Conservation (phyloP, 192 early-diverging fungal genomes). For the Gaertneriomyces semiglobifer region DNA sequence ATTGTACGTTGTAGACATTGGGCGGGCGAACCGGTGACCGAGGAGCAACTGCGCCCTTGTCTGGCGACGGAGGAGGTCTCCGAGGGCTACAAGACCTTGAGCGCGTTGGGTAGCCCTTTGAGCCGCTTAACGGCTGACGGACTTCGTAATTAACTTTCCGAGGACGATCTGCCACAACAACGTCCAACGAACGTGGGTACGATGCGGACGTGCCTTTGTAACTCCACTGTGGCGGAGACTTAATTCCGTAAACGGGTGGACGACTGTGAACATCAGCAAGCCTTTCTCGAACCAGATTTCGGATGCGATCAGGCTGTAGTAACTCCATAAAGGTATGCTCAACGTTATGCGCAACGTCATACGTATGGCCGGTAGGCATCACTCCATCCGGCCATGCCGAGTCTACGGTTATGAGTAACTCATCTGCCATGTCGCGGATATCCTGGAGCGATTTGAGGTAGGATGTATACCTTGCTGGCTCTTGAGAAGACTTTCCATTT, state of each 20-base stretch:
- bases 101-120: not conserved
- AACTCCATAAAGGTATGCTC: too few species aligned
- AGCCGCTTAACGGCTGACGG: not conserved
- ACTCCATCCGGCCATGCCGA: not conserved
- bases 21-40: constrained; percentile 7
- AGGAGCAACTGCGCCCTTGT: not conserved
- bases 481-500: not conserved
- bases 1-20: constrained; percentile 22
- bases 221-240: too few species aligned
- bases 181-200: too few species aligned
- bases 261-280: too few species aligned
- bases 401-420: not conserved
- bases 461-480: not conserved
- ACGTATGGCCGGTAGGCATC: not conserved
- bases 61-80: not conserved
- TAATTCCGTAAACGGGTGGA: too few species aligned
- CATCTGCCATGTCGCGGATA: not conserved
- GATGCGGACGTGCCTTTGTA: too few species aligned
- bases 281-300: too few species aligned
- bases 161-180: too few species aligned
- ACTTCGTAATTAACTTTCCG: not conserved
- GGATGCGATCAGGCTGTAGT: too few species aligned
- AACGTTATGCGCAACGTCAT: too few species aligned
- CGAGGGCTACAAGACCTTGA: not conserved
- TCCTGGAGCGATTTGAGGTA: not conserved